Percentiles rank a stretch among this genome's conserved stretches.
Conservation (phyloP, 2,329 filamentous ascomycete genomes). For the Pseudopyricularia cyperi region DNA sequence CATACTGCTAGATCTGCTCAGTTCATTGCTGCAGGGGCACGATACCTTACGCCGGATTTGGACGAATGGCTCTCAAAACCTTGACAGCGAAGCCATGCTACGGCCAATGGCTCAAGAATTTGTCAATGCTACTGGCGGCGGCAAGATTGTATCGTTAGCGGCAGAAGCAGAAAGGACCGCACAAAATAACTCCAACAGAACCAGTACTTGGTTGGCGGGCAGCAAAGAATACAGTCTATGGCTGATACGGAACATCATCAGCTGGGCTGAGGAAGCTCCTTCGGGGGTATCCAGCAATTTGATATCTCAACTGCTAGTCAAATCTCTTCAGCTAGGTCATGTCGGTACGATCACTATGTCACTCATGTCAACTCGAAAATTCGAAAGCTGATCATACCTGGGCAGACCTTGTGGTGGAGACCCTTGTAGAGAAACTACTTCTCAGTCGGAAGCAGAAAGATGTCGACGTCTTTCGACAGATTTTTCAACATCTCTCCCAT, state of each 20-base stretch:
- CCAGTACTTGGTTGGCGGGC: conserved; percentile 46
- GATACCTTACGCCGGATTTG: conserved; percentile 24
- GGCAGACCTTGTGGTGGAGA: conserved; percentile 27
- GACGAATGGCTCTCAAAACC: conserved; percentile 13
- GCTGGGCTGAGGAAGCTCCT: conserved; percentile 22
- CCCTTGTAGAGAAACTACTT: conserved; percentile 20
- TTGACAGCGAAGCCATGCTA: conserved; percentile 9
- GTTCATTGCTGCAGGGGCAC: conserved; percentile 24
- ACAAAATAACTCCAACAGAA: conserved; percentile 17
- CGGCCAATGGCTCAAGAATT: conserved; percentile 29
- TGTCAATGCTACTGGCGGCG: conserved; percentile 30
- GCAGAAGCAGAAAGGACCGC: conserved; percentile 42
- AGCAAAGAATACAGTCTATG: conserved; percentile 55
- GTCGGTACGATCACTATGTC: conserved; percentile 34
- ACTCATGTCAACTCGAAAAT: neutral
- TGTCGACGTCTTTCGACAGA: conserved; percentile 13
- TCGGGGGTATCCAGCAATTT: conserved; percentile 24
- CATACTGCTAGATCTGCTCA: conserved; percentile 30
- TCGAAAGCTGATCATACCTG: neutral
- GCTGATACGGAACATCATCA: conserved; percentile 52
- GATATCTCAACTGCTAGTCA: conserved; percentile 36
- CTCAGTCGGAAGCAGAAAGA: conserved; percentile 10
- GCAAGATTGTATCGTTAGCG: conserved; percentile 33
- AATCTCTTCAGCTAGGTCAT: conserved; percentile 60
- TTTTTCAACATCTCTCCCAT: conserved; percentile 22